Evolutionary conservation across 2,329 filamentous ascomycete species (phyloP), one percentile per base, ranked within the genome.

Genomic region (Triangularia verruculosa): DNA sequence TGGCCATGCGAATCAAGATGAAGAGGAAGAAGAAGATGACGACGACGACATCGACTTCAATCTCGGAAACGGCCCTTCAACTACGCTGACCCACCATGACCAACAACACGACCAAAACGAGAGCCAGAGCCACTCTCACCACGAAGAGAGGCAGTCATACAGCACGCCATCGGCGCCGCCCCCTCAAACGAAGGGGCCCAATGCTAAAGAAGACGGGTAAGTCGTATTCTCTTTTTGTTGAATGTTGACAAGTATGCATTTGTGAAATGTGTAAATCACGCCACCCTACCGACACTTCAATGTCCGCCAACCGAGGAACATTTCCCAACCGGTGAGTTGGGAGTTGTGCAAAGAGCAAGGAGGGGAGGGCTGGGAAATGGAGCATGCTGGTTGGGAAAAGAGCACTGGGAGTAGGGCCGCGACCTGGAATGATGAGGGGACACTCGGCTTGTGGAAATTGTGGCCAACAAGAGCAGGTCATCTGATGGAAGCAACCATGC

Each of bases 171-270:
- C 74, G 32, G 68, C 72, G 20, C 70, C 75, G 12, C 67, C 70
- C 0, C 73, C 72, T 24, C 70, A 72, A 1, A 66, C 71, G 12
- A 79, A 80, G 69, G 83, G 83, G 15, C 86, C 90, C 60, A 89
- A 88, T 67, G 90, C 93, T 63, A 96, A 96, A 78, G 92, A 96
- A 86, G 92, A 96, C 75, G 92, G 92, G 92, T 96, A 88, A 93
- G 92, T 87, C 69, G 62, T 64, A 69, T 71, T 67, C 69, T 68
- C 57, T 66, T 69, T 64, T 66, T 58, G 39, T 47, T 47, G 39
- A 47, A 6, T 20, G 3, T 47, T 47, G 39, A 47, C 39, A 47
- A 47, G n/a, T 47, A 20, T 47, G 39, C 39, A 20, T n/a, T 47
- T 20, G 8, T 47, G 39, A 17, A 47, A n/a, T 17, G 15, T 47